A percentile compares a stretch with the other conserved stretches of the same genome.
Evolutionary conservation across 2,329 filamentous ascomycete species (phyloP).

Genomic region (Zarea fungicola): DNA sequence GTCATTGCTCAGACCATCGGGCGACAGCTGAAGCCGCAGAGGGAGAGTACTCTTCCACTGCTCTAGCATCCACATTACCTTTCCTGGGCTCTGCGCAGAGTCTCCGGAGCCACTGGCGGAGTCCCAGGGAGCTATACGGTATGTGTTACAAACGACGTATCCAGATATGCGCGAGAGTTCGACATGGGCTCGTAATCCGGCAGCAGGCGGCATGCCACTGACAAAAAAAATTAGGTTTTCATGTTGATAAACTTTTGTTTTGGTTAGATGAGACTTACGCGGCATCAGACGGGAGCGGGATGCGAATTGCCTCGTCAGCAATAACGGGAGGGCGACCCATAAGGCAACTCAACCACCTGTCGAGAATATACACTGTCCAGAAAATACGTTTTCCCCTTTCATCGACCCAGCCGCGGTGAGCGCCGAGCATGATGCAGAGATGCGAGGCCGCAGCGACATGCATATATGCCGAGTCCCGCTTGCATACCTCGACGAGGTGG

Average conservation of each 20-base stretch:
- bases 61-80: constrained; percentile 36
- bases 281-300: constrained; percentile 35
- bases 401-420: constrained; percentile 38
- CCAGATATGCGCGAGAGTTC: constrained; percentile 43
- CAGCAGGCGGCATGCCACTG: constrained; percentile 38
- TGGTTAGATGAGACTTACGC: constrained; percentile 33
- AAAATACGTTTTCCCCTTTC: constrained; percentile 43
- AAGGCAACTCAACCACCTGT: constrained; percentile 43
- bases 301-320: constrained; percentile 41
- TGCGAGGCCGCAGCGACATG: constrained; percentile 26
- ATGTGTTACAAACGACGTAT: constrained; percentile 44
- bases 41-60: constrained; percentile 37
- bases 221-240: neutral
- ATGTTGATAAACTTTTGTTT: constrained; percentile 8
- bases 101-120: constrained; percentile 16
- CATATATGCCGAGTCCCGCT: constrained; percentile 44
- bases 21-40: constrained; percentile 30
- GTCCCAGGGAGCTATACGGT: constrained; percentile 32
- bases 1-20: constrained; percentile 32
- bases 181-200: constrained; percentile 41
- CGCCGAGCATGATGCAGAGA: constrained; percentile 40
- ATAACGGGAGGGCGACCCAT: constrained; percentile 45
- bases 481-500: constrained; percentile 45
- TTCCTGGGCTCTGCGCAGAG: constrained; percentile 30
- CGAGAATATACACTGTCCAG: constrained; percentile 48